These are phyloP conservation scores for Phyllostachys edulis DNA, from an alignment of 176 grass and related monocot genomes.

Conservation along the genomic window DNA sequence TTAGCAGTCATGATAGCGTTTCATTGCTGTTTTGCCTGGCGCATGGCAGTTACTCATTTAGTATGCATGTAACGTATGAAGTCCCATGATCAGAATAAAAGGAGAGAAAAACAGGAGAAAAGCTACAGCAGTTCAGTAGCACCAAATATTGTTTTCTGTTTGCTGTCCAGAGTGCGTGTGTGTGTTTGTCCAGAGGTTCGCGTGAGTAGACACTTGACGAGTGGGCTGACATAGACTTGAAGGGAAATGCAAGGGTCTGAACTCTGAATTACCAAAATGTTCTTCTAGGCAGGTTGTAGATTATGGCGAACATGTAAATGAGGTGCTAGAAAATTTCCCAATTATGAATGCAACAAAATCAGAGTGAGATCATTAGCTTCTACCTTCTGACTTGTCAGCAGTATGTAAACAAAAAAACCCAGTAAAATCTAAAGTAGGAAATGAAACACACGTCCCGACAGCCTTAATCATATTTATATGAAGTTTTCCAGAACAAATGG, in stretches of 20 bases:
- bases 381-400: not conserved
- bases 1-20: too few relatives aligned
- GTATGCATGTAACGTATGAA: too few relatives aligned
- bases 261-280: not conserved
- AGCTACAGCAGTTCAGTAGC: too few relatives aligned
- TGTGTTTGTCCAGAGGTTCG: too few relatives aligned
- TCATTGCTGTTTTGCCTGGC: too few relatives aligned
- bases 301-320: not conserved
- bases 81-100: too few relatives aligned
- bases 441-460: not conserved
- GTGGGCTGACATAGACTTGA: not conserved
- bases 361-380: not conserved
- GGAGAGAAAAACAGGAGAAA: too few relatives aligned
- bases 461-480: not conserved
- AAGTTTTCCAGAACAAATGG: not conserved
- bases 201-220: too few relatives aligned
- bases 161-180: too few relatives aligned
- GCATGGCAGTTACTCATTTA: too few relatives aligned
- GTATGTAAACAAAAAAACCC: not conserved
- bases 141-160: too few relatives aligned
- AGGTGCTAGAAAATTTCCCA: not conserved
- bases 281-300: not conserved
- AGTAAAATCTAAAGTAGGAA: not conserved
- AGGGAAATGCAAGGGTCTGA: not conserved
- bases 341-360: not conserved